Base-by-base conservation (phyloP, 2,329 filamentous ascomycete species). In the Trichoderma arundinaceum region DNA sequence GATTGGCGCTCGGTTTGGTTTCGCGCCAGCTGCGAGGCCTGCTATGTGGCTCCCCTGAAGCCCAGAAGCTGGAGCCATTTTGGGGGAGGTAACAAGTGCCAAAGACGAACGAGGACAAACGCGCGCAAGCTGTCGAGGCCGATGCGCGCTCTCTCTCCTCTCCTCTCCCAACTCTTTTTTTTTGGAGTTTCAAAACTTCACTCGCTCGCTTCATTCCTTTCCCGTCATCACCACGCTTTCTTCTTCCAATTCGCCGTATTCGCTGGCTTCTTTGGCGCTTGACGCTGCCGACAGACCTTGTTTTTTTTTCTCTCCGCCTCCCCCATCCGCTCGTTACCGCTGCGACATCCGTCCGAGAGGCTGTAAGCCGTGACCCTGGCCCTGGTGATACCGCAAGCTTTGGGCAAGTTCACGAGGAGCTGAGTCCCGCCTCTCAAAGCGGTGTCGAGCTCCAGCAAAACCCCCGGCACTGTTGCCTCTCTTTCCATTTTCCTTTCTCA, bases 11-110 rank as follows among this genome's bases (percentile, higher is more conserved):
- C 13, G 43, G 4, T 52, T 35, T 52, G 22, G 49, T 52, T 44
- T 57, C 54, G 54, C 54, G 39, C 22, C 22, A 28, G 22, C 46
- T 48, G 33, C 22, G n/a, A 39, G 46, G 48, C 57, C 39, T 53
- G 49, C 28, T 48, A 32, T 41, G 49, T 62, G 57, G 64, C 64
- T 54, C 64, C 64, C 64, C 64, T 66, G 64, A 66, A 66, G 57
- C 46, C 58, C 46, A 48, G 46, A 49, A 66, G 64, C 17, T 61
- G 64, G 56, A 54, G 64, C 39, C 33, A 32, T 28, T 28, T 28
- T 28, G 22, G 22, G 22, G 22, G 22, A 28, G 22, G 22, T 28
- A 28, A 28, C 22, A 28, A 28, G 22, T 28, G 57, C 57, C 57
- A 51, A 19, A 43, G 49, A 46, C 48, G 39, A 32, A 49, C 22